Base-by-base conservation (phyloP, 2,329 filamentous ascomycete genomes). In the Pseudogymnoascus pannorum region DNA sequence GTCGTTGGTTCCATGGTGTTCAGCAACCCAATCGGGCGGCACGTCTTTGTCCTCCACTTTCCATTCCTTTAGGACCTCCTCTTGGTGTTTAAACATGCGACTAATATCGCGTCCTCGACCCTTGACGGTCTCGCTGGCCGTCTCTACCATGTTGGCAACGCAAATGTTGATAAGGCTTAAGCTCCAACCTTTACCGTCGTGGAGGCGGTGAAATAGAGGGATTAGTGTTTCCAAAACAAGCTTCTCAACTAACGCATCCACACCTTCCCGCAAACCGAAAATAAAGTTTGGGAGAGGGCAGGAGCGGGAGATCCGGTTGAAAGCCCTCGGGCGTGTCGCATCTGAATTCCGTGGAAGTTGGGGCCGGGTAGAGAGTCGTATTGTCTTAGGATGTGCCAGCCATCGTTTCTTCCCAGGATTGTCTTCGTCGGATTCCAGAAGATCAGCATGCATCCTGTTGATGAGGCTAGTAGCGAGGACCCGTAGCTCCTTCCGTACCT, bases 151-250 rank as follows among this genome's bases (percentile, higher is more conserved):
- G 71, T 96, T 96, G 12, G 89, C 88, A 6, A 90, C 92, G 51
- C 91, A 92, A 20, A 97, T 77, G 66, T 97, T 97, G 63, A 97
- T 78, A 59, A 97, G 76, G 65, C 88, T 89, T 16, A 97, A 74
- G 66, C 93, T 89, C 88, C 90, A 96, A 1, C 83, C 85, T 4
- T 62, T 62, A 11, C 64, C 67, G 42, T 88, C 85, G 66, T 93
- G 87, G 11, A 96, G 77, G 64, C 84, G 86, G 12, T 85, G 84
- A 69, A 96, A 91, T 72, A 96, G 82, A 0, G 85, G 83, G 2
- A 92, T 67, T 16, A 96, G 72, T 1, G 80, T 75, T 63, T 94
- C 88, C 3, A 79, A 75, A 0, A 92, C 87, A 1, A 97, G 78
- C 40, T 83, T 83, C 60, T 88, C 84, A 0, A 86, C 87, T 20